A percentile compares a stretch with the other conserved stretches of the same genome.
Evolutionary conservation across 2,329 filamentous ascomycete genomes (phyloP).

Genomic region (Scedosporium minutisporum): DNA sequence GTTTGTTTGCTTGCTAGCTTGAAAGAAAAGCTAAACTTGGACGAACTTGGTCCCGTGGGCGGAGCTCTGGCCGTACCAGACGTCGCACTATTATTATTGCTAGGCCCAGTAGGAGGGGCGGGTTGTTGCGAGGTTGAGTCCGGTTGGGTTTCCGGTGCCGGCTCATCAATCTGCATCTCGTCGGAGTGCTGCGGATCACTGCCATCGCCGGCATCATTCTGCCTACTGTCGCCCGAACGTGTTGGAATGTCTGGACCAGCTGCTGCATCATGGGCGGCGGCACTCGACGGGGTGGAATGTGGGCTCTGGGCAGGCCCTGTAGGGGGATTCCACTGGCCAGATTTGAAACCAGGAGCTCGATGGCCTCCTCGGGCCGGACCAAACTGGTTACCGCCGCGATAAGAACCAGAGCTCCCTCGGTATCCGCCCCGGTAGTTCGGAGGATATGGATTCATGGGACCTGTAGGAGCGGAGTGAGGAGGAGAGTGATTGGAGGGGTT

Average conservation of each 20-base stretch:
- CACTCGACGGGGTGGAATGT: background rate
- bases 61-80: constrained; percentile 25
- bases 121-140: constrained; percentile 18
- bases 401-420: constrained; percentile 41
- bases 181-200: background rate
- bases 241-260: background rate
- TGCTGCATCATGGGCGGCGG: background rate
- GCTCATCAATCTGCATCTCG: background rate
- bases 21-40: constrained; percentile 89
- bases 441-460: constrained; percentile 44
- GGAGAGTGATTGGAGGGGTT: constrained; percentile 18
- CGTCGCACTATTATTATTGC: constrained; percentile 34
- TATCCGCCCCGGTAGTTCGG: constrained; percentile 34
- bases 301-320: background rate
- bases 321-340: constrained; percentile 56
- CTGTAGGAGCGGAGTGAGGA: constrained; percentile 46
- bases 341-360: constrained; percentile 56
- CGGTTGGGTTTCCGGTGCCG: background rate
- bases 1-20: constrained; percentile 59
- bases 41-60: constrained; percentile 35
- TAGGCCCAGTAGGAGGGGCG: constrained; percentile 19
- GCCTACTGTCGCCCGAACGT: background rate
- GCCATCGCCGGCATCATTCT: background rate
- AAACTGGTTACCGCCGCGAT: constrained; percentile 54
- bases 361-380: constrained; percentile 37